Conservation (phyloP, 2,329 filamentous ascomycete species). For the Aschersonia sp. region DNA sequence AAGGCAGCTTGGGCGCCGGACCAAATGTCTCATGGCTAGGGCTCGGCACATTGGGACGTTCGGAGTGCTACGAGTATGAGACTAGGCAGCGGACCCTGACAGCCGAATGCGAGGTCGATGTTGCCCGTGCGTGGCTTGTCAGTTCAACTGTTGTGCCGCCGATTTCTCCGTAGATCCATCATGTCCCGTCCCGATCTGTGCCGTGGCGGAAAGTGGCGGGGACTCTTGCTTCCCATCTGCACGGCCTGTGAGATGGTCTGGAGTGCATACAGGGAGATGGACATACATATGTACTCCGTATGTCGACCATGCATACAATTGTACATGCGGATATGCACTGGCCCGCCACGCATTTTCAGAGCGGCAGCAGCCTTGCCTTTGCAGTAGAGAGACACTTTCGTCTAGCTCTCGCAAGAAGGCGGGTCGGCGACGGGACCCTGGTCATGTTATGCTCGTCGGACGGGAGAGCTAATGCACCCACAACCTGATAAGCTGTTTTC, state of each 20-base stretch:
- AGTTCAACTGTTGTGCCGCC: neutral
- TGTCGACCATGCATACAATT: neutral
- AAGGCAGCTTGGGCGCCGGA: no score
- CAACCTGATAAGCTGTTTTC: neutral
- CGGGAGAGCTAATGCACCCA: slow-evolving; percentile 8
- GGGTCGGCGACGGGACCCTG: neutral
- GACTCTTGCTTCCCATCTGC: neutral
- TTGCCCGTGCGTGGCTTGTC: neutral
- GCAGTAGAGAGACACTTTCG: neutral
- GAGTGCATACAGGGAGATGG: neutral
- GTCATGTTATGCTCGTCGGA: slow-evolving; percentile 2
- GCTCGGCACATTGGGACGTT: no score
- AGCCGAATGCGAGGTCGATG: no score
- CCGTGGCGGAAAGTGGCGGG: neutral
- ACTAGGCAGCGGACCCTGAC: no score
- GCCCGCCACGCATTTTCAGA: neutral
- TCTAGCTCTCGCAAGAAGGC: neutral
- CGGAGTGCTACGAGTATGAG: no score
- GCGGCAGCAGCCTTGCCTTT: neutral
- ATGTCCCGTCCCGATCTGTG: neutral
- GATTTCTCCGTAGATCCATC: neutral
- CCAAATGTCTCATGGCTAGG: no score
- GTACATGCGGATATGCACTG: neutral
- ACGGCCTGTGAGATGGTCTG: neutral
- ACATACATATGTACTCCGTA: neutral